Conservation (phyloP, 2,329 filamentous ascomycete species). For the Neonectria magnoliae region DNA sequence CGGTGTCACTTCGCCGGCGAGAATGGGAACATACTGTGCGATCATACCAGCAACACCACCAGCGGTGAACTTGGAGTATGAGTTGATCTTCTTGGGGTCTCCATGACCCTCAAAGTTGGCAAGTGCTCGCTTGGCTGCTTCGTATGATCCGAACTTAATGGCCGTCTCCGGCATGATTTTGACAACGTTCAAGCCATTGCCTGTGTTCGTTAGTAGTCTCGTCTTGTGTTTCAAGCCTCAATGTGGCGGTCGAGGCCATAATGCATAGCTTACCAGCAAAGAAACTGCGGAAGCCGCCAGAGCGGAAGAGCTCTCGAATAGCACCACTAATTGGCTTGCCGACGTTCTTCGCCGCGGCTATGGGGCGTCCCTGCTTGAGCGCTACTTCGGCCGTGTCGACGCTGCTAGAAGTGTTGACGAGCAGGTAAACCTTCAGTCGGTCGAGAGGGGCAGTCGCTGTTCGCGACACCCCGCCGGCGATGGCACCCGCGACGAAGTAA, state of each 20-base stretch:
- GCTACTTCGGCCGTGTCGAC: constrained; percentile 69
- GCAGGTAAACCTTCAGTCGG: constrained; percentile 95
- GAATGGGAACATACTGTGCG: constrained; percentile 74
- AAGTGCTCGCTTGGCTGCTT: constrained; percentile 89
- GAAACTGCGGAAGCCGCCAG: constrained; percentile 87
- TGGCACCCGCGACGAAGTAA: constrained; percentile 96
- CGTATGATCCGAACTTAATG: constrained; percentile 97
- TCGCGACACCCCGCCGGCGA: constrained; percentile 93
- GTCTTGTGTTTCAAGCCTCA: background rate
- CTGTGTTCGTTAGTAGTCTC: constrained; percentile 56
- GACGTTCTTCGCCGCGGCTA: constrained; percentile 72
- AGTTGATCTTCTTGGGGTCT: constrained; percentile 81
- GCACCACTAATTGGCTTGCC: constrained; percentile 77
- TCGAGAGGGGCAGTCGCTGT: constrained; percentile 96
- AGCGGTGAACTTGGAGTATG: constrained; percentile 88
- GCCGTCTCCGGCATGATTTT: constrained; percentile 99
- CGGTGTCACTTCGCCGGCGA: background rate
- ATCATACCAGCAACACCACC: constrained; percentile 94
- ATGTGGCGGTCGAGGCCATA: background rate
- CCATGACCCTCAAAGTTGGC: constrained; percentile 88
- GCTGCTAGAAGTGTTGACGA: constrained; percentile 77
- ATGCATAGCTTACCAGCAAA: constrained; percentile 78
- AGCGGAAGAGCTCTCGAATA: constrained; percentile 80
- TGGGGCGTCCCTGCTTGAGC: constrained; percentile 74
- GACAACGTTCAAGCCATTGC: constrained; percentile 94